Evolutionary conservation across 2,329 filamentous ascomycete genomes (phyloP).

Genomic region (Diaporthe longicolla): DNA sequence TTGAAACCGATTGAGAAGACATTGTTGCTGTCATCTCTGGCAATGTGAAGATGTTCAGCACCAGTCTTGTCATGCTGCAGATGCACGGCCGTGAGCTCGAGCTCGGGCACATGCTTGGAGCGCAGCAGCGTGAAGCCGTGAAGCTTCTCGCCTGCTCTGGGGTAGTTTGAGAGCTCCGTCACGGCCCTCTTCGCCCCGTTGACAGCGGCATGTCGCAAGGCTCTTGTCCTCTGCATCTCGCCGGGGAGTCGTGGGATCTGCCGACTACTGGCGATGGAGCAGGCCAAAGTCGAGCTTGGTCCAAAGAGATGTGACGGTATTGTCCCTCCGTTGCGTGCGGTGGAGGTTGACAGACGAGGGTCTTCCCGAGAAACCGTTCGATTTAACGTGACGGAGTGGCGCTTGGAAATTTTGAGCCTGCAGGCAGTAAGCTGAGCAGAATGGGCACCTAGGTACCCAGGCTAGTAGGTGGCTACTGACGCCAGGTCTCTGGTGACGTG

Average conservation of each 20-base stretch:
- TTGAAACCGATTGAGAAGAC: constrained; percentile 99
- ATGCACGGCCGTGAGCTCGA: constrained; percentile 91
- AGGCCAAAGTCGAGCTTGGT: not conserved
- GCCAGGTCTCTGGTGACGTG: constrained; percentile 10
- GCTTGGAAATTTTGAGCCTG: constrained; percentile 25
- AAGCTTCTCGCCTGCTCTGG: constrained; percentile 85
- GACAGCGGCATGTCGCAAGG: constrained; percentile 56
- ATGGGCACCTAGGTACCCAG: not conserved
- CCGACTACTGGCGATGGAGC: constrained; percentile 3
- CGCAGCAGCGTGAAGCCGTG: constrained; percentile 94
- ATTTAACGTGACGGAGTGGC: not conserved
- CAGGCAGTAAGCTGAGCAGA: not conserved
- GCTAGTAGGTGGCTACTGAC: not conserved
- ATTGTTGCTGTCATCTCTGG: constrained; percentile 97
- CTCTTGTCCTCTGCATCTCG: constrained; percentile 50
- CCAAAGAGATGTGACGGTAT: not conserved
- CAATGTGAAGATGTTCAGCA: constrained; percentile 95
- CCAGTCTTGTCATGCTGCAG: constrained; percentile 95
- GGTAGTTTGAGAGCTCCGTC: constrained; percentile 81
- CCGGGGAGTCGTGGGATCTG: constrained; percentile 14
- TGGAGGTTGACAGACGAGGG: not conserved
- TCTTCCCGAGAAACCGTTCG: not conserved
- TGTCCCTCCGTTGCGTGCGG: not conserved
- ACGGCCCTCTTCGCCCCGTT: constrained; percentile 67
- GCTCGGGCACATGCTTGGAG: constrained; percentile 92